A percentile compares a stretch with the other conserved stretches of the same genome.
Conservation (phyloP, 495 filamentous ascomycete genomes). For the Saxophila tyrrhenica region DNA sequence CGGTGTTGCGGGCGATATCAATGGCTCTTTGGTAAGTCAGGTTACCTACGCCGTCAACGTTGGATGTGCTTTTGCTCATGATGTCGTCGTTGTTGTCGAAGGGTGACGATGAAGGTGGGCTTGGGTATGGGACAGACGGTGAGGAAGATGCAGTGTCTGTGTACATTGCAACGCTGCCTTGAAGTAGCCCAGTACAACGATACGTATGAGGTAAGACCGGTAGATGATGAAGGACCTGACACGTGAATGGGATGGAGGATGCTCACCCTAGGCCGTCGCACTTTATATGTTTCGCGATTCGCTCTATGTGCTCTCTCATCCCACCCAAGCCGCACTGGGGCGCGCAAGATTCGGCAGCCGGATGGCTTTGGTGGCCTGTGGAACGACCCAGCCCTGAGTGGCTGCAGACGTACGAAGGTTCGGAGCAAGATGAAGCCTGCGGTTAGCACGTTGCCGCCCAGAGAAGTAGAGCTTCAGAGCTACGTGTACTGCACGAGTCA, state of each 20-base stretch:
- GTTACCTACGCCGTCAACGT: constrained; percentile 26
- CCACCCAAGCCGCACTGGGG: background rate
- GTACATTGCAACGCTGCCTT: background rate
- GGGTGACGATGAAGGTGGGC: background rate
- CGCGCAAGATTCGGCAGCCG: background rate
- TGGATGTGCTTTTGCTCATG: constrained; percentile 19
- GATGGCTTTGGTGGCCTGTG: background rate
- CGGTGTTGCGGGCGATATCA: constrained; percentile 54
- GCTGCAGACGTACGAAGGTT: background rate
- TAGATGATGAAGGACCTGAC: background rate
- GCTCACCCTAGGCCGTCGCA: background rate
- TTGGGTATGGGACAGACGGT: constrained; percentile 5
- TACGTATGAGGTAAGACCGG: background rate
- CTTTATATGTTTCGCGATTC: background rate
- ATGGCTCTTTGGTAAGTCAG: constrained; percentile 44
- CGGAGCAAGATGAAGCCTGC: background rate
- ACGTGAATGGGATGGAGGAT: background rate
- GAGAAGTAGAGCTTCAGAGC: too few species aligned
- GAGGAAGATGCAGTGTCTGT: background rate
- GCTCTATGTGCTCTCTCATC: background rate
- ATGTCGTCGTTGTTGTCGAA: constrained; percentile 19
- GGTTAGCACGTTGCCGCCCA: background rate
- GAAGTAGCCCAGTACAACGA: background rate
- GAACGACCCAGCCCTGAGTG: background rate
- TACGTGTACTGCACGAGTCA: background rate